Evolutionary conservation across 2,329 filamentous ascomycete species (phyloP).

Genomic region (Coniochaeta pulveracea): DNA sequence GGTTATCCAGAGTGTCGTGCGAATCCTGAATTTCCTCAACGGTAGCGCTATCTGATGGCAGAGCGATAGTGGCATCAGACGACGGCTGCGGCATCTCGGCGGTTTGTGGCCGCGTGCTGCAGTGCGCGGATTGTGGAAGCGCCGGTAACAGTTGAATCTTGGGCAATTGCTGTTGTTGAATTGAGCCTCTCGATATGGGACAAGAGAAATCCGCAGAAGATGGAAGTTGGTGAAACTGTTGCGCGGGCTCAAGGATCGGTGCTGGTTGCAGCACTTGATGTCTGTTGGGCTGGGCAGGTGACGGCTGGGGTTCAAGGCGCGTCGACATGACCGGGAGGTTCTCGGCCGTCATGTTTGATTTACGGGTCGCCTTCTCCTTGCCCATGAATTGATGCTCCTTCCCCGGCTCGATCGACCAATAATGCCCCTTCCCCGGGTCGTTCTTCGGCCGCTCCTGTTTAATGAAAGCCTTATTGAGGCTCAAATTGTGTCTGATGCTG

Average conservation of each 20-base stretch:
- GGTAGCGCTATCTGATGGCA: slow-evolving; percentile 49
- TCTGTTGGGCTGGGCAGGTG: slow-evolving; percentile 25
- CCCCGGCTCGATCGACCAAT: slow-evolving; percentile 88
- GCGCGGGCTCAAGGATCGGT: slow-evolving; percentile 7
- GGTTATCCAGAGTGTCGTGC: too few relatives aligned
- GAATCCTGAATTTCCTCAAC: slow-evolving; percentile 39
- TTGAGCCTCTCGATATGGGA: too few relatives aligned
- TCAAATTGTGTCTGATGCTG: slow-evolving; percentile 96
- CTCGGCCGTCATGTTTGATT: slow-evolving; percentile 42
- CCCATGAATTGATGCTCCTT: slow-evolving; percentile 81
- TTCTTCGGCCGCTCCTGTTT: slow-evolving; percentile 95
- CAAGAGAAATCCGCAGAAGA: too few relatives aligned
- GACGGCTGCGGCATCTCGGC: slow-evolving; percentile 56
- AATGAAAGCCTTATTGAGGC: slow-evolving; percentile 90
- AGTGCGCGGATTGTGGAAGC: too few relatives aligned
- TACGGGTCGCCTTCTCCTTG: slow-evolving; percentile 70
- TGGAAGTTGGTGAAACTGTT: background rate
- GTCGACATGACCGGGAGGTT: slow-evolving; percentile 48
- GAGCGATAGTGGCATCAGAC: slow-evolving; percentile 67
- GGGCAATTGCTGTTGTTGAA: too few relatives aligned
- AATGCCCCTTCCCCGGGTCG: slow-evolving; percentile 94
- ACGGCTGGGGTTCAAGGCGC: slow-evolving; percentile 31
- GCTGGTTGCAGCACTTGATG: slow-evolving; percentile 9
- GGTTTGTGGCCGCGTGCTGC: too few relatives aligned
- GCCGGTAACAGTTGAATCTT: too few relatives aligned